Evolutionary conservation across 129 eudicot genomes (phyloP).

Genomic region (Glebionis coronaria): DNA sequence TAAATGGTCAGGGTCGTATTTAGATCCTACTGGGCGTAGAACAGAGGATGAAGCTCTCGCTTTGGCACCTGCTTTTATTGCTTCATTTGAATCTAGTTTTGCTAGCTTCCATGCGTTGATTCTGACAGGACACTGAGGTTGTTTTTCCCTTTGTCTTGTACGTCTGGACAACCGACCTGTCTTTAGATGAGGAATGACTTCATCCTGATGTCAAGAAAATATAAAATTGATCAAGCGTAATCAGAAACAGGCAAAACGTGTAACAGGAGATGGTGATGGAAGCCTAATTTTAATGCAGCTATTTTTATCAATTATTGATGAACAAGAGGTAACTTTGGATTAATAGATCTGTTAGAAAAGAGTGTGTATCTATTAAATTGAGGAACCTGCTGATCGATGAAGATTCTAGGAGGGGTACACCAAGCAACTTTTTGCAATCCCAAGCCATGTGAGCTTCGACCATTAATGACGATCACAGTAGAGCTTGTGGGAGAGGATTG

Average conservation of each 20-base stretch:
- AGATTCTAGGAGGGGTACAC: conserved; percentile 92
- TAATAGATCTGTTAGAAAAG: too few relatives aligned
- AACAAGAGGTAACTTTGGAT: too few relatives aligned
- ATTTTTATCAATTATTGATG: too few relatives aligned
- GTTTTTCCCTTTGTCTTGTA: conserved; percentile 45
- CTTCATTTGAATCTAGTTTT: conserved; percentile 74
- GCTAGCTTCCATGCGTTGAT: conserved; percentile 96
- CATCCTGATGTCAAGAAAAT: conserved; percentile 50
- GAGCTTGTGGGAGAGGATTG: conserved; percentile 81
- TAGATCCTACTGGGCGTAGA: conserved; percentile 57
- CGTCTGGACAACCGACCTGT: conserved; percentile 86
- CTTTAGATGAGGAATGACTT: conserved; percentile 88
- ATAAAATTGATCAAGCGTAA: neutral
- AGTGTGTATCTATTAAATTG: too few relatives aligned
- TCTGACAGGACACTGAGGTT: conserved; percentile 57
- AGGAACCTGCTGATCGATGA: conserved; percentile 85
- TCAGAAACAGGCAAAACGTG: too few relatives aligned
- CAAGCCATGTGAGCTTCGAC: conserved; percentile 88
- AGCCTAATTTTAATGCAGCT: too few relatives aligned
- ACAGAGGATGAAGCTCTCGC: conserved; percentile 95
- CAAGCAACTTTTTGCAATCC: too few relatives aligned
- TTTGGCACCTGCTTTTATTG: conserved; percentile 76
- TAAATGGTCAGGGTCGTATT: too few relatives aligned
- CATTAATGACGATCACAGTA: conserved; percentile 75
- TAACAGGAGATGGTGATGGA: too few relatives aligned